Percentiles rank a stretch among this genome's conserved stretches.
Evolutionary conservation across 2,329 filamentous ascomycete genomes (phyloP).

Genomic region (Colletotrichum theobromicola): DNA sequence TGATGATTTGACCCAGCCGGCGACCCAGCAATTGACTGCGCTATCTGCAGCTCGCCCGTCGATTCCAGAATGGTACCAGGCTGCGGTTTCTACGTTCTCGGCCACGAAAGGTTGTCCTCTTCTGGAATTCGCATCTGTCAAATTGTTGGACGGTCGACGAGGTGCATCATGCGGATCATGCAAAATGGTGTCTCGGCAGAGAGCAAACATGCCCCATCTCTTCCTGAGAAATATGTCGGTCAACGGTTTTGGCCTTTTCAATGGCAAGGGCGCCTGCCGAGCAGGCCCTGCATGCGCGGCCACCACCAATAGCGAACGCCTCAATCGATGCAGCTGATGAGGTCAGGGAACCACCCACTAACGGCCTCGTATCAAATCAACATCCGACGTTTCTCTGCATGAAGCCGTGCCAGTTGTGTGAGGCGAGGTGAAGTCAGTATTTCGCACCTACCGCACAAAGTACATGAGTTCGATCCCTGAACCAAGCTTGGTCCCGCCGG

Average conservation of each 20-base stretch:
- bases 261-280: slow-evolving; percentile 10
- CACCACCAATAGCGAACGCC: neutral
- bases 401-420: neutral
- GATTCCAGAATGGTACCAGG: neutral
- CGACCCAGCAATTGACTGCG: neutral
- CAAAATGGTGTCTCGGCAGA: slow-evolving; percentile 8
- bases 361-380: slow-evolving; percentile 16
- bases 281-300: slow-evolving; percentile 4
- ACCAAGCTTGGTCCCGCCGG: neutral
- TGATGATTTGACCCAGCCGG: neutral
- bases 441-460: neutral
- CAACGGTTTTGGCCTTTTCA: slow-evolving; percentile 10
- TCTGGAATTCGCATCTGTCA: neutral
- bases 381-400: slow-evolving; percentile 17
- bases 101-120: neutral
- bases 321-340: slow-evolving; percentile 15
- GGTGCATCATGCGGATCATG: neutral
- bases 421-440: slow-evolving; percentile 3
- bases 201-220: neutral
- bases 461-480: slow-evolving; percentile 4
- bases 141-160: neutral
- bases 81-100: neutral
- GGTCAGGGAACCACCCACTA: slow-evolving; percentile 1
- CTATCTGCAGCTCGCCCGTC: neutral
- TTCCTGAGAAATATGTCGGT: slow-evolving; percentile 13